Evolutionary conservation across 352 stramenopile genomes (phyloP).

Genomic region (Globisporangium heterothallicum): DNA sequence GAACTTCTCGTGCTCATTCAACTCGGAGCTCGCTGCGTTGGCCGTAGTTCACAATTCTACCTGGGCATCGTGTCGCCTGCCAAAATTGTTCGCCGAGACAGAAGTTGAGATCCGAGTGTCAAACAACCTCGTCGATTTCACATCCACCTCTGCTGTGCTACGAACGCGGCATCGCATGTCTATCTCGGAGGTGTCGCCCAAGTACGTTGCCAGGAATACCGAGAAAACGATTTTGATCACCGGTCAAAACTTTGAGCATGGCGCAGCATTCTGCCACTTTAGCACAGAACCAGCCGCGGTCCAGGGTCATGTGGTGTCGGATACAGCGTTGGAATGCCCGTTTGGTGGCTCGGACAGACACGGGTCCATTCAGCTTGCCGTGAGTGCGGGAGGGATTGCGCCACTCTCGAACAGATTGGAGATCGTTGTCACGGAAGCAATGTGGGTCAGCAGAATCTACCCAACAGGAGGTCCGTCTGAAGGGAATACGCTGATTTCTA

Average conservation of each 20-base stretch:
- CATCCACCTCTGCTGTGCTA: neutral
- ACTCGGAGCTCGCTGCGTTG: neutral
- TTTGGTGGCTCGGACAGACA: neutral
- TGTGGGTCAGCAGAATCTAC: neutral
- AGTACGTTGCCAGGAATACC: neutral
- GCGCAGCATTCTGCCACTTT: conserved; percentile 1
- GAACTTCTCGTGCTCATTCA: neutral
- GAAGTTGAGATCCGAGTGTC: neutral
- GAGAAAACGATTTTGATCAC: neutral
- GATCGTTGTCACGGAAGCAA: conserved; percentile 1
- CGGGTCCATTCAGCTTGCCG: neutral
- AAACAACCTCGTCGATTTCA: neutral
- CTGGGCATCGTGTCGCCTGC: neutral
- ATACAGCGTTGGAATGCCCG: neutral
- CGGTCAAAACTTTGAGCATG: neutral
- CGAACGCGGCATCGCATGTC: neutral
- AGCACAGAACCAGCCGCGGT: neutral
- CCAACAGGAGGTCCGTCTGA: neutral
- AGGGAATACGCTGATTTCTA: neutral
- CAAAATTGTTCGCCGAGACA: neutral
- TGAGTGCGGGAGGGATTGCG: neutral
- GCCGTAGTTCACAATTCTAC: neutral
- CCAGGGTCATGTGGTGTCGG: conserved; percentile 1
- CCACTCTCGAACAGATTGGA: neutral
- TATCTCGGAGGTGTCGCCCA: conserved; percentile 2